Conservation (phyloP, 345 rosid genomes). For the Clausena lansium region DNA sequence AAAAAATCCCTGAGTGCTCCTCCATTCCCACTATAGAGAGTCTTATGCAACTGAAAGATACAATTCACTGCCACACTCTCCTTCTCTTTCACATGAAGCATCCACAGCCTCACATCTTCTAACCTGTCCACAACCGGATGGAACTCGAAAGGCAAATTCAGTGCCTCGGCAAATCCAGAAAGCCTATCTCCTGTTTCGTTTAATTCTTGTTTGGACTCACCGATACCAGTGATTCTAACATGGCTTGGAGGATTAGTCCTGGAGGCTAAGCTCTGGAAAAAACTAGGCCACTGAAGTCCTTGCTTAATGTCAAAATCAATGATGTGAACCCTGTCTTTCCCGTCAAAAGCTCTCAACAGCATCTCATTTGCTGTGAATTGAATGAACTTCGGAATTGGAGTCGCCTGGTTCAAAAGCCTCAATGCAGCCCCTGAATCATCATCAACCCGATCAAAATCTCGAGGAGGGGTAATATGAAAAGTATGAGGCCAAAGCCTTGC, state of each 20-base stretch:
- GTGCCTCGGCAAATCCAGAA: conserved; percentile 69
- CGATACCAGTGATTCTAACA: conserved; percentile 84
- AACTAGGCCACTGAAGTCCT: conserved; percentile 97
- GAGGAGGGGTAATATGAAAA: conserved; percentile 74
- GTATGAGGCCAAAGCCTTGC: conserved; percentile 88
- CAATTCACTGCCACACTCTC: conserved; percentile 86
- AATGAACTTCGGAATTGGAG: conserved; percentile 85
- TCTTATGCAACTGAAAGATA: conserved; percentile 82
- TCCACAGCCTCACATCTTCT: conserved; percentile 97
- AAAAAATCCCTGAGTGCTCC: conserved; percentile 70
- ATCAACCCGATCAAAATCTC: conserved; percentile 69
- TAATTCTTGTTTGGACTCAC: conserved; percentile 88
- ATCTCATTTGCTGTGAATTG: conserved; percentile 94
- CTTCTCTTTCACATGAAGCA: conserved; percentile 96
- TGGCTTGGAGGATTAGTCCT: conserved; percentile 78
- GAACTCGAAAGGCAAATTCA: conserved; percentile 86
- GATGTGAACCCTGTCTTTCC: conserved; percentile 87
- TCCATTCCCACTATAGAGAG: conserved; percentile 64
- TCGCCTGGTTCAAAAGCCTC: conserved; percentile 86
- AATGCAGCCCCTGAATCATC: conserved; percentile 77
- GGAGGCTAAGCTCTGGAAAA: conserved; percentile 89
- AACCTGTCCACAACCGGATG: conserved; percentile 94
- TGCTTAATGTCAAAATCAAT: conserved; percentile 96
- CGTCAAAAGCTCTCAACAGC: conserved; percentile 82
- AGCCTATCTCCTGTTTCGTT: conserved; percentile 93